These are phyloP conservation scores for Gynochthodes officinalis DNA, from an alignment of 257 asterid genomes.

Conservation along the genomic window DNA sequence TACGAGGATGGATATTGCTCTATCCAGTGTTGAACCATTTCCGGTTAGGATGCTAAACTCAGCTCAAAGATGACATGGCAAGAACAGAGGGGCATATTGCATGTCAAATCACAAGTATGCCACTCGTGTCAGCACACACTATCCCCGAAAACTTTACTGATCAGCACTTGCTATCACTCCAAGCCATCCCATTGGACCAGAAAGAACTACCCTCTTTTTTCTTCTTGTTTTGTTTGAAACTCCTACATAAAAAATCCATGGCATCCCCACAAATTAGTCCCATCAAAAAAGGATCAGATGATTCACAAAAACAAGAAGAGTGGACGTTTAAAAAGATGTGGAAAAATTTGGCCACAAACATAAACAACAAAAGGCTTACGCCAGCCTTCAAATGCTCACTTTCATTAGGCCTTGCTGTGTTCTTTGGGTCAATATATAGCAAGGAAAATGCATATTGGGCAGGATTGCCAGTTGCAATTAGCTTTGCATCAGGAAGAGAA, in stretches of 20 bases:
- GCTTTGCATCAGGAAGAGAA: constrained; percentile 62
- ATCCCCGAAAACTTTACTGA: constrained; percentile 36
- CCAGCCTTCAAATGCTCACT: constrained; percentile 69
- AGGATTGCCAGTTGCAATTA: constrained; percentile 74
- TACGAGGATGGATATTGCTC: constrained; percentile 68
- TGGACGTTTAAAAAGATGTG: constrained; percentile 9
- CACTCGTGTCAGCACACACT: constrained; percentile 37
- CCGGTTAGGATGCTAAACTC: constrained; percentile 30
- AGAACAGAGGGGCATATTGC: constrained; percentile 34
- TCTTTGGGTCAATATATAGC: constrained; percentile 62
- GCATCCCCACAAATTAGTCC: background rate
- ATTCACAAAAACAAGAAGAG: constrained; percentile 17
- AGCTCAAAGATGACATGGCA: constrained; percentile 30
- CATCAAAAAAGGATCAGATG: constrained; percentile 17
- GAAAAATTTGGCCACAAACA: constrained; percentile 16
- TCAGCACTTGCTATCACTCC: constrained; percentile 44
- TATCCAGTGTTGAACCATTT: constrained; percentile 19
- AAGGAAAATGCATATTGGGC: constrained; percentile 74
- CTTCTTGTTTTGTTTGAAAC: constrained; percentile 66
- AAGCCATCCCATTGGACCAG: constrained; percentile 22
- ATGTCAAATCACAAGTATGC: constrained; percentile 39
- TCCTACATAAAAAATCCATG: constrained; percentile 38
- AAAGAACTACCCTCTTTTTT: constrained; percentile 54
- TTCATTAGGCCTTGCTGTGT: constrained; percentile 61
- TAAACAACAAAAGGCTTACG: constrained; percentile 42